A percentile compares a stretch with the other conserved stretches of the same genome.
phyloP scores from a whole-genome alignment of 2,329 filamentous ascomycete genomes.

The Aspergillus sp. region DNA sequence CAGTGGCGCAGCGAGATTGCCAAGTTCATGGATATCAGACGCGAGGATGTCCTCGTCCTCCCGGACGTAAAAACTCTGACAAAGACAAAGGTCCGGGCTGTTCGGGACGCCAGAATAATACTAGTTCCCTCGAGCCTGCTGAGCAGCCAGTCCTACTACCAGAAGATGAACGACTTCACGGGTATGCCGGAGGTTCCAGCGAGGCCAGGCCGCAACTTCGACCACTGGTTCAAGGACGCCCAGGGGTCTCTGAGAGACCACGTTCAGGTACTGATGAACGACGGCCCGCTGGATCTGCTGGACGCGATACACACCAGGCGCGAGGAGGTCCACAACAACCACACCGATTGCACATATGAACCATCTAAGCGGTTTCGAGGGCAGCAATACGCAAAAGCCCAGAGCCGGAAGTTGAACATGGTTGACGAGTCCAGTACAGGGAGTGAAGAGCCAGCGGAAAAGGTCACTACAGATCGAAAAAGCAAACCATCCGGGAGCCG shows the following conservation, averaged over 20 bases:
- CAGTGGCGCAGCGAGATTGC: slow-evolving; percentile 52
- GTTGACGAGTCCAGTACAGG: slow-evolving; percentile 3
- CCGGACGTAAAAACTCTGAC: slow-evolving; percentile 30
- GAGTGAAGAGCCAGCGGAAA: slow-evolving; percentile 12
- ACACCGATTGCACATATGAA: slow-evolving; percentile 31
- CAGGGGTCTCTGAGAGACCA: slow-evolving; percentile 33
- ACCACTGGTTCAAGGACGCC: slow-evolving; percentile 45
- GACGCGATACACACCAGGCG: slow-evolving; percentile 15
- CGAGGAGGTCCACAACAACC: slow-evolving; percentile 25
- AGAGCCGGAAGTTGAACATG: slow-evolving; percentile 1
- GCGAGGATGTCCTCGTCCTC: slow-evolving; percentile 38
- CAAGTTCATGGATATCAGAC: slow-evolving; percentile 39
- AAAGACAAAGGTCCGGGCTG: slow-evolving; percentile 33
- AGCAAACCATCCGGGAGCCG: too few species aligned
- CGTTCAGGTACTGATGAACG: slow-evolving; percentile 24
- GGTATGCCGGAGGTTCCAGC: slow-evolving; percentile 36
- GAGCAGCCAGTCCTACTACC: slow-evolving; percentile 39
- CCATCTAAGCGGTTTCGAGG: slow-evolving; percentile 24
- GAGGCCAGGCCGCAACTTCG: slow-evolving; percentile 40
- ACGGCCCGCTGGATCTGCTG: slow-evolving; percentile 26
- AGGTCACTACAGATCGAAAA: slow-evolving; percentile 1
- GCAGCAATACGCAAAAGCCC: slow-evolving; percentile 14
- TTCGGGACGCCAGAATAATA: slow-evolving; percentile 46
- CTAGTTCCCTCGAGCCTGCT: slow-evolving; percentile 47
- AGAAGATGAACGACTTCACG: slow-evolving; percentile 41